Conservation (phyloP, 495 filamentous ascomycete species). For the Podospora sp. region DNA sequence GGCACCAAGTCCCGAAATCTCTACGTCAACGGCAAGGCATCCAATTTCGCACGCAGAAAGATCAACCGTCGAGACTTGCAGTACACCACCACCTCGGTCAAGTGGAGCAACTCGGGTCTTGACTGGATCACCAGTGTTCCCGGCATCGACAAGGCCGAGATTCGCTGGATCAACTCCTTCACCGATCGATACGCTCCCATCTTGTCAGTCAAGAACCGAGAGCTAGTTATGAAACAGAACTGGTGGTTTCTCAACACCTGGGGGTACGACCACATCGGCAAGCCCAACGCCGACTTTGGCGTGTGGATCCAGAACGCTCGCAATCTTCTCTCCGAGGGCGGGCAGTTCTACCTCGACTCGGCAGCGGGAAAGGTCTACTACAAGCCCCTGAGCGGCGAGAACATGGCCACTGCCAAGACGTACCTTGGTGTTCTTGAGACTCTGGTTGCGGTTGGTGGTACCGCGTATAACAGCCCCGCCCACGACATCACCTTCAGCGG, state of each 20-base stretch:
- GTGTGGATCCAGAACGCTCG: slow-evolving; percentile 20
- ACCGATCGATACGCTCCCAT: slow-evolving; percentile 18
- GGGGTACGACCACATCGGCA: slow-evolving; percentile 14
- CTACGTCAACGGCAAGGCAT: slow-evolving; percentile 22
- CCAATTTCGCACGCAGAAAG: slow-evolving; percentile 19
- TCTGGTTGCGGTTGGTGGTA: slow-evolving; percentile 10
- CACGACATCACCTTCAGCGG: slow-evolving; percentile 15
- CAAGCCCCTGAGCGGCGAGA: slow-evolving; percentile 19
- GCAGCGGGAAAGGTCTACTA: slow-evolving; percentile 17
- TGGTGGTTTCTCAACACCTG: slow-evolving; percentile 17
- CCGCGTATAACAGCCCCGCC: slow-evolving; percentile 3
- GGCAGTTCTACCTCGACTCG: slow-evolving; percentile 19
- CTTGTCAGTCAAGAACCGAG: slow-evolving; percentile 7
- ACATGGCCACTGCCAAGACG: slow-evolving; percentile 18
- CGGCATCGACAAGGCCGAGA: slow-evolving; percentile 14
- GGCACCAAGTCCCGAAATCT: slow-evolving; percentile 17
- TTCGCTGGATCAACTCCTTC: slow-evolving; percentile 21
- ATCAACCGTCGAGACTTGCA: slow-evolving; percentile 17
- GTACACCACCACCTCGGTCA: slow-evolving; percentile 16
- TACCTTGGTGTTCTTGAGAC: slow-evolving; percentile 16
- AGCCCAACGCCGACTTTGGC: slow-evolving; percentile 21
- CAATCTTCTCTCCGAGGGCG: slow-evolving; percentile 10
- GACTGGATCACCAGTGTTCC: slow-evolving; percentile 11
- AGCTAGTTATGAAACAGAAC: slow-evolving; percentile 20
- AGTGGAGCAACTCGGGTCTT: slow-evolving; percentile 10